Evolutionary conservation across 257 asterid genomes (phyloP), one percentile per base, ranked within the genome.

Genomic region (Scutellaria minor): DNA sequence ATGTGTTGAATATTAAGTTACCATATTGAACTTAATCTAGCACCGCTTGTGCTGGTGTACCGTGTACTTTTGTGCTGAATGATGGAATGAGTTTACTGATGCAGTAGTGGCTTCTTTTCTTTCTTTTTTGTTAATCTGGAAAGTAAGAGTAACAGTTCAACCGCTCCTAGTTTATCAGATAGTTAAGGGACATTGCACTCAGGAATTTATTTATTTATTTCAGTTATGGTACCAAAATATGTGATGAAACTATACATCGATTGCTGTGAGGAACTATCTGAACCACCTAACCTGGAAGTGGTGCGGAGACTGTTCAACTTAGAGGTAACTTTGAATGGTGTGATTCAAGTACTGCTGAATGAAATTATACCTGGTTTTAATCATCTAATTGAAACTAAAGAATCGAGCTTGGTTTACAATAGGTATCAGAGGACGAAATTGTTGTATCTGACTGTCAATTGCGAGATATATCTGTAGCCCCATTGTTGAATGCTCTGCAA

Each of bases 361-460:
- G 71, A 39, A 27, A 40, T 61, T 4, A 11, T 22, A 53, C 45
- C 47, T 56, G 37, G 9, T 63, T 68, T 48, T 51, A 47, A 9
- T 68, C 15, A 60, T 55, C 62, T 24, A 53, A 37, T 41, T 57
- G 40, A 64, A 62, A 39, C 55, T 24, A 39, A 63, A 78, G 8
- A 31, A 40, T 69, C 52, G 42, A 71, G 67, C 44, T 76, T 54
- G 60, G 54, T 79, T 53, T 53, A 75, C 72, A 61, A 72, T 77
- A 94, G 99, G 95, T 85, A 50, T 86, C 98, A 13, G 99, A 92
- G 81, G 99, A 92, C 48, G 93, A 90, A 81, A 78, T 92, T 59
- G 59, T 87, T 68, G 95, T 92, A 70, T 83, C 97, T 41, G 92
- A 87, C 73, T 95, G 99, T 50, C 93, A 83, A 75, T 80, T 95